Percentiles rank a stretch among this genome's conserved stretches.
These are phyloP conservation scores for Luffa acutangula DNA, from an alignment of 306 rosid species.

Conservation along the genomic window DNA sequence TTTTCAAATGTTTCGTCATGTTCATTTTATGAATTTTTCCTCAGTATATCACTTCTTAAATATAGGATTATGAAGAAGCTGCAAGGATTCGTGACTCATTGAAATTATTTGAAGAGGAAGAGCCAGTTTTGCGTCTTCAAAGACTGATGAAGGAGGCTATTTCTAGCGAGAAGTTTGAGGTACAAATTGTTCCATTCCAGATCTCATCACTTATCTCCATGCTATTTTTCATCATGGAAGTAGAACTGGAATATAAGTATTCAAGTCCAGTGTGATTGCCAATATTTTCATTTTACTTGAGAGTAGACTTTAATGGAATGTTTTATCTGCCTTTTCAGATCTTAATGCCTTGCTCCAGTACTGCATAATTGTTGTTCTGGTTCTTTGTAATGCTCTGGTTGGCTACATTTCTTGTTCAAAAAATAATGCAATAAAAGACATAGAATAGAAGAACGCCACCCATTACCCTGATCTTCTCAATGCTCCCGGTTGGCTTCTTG, in stretches of 20 bases:
- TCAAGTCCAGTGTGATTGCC: not conserved
- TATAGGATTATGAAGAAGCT: conserved; percentile 87
- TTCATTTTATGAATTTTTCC: not conserved
- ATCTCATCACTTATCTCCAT: not conserved
- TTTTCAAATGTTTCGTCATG: not conserved
- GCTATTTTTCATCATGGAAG: not conserved
- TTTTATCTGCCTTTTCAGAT: not conserved
- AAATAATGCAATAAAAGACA: not conserved
- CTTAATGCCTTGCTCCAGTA: not conserved
- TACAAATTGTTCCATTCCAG: conserved; percentile 9
- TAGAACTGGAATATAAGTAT: not conserved
- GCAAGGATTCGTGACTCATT: conserved; percentile 85
- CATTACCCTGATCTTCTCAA: no score
- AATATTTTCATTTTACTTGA: not conserved
- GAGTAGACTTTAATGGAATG: not conserved
- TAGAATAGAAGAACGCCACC: no score
- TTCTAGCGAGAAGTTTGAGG: conserved; percentile 72
- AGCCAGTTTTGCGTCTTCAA: conserved; percentile 69
- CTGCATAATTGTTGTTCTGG: not conserved
- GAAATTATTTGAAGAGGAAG: conserved; percentile 67
- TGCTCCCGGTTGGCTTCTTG: no score
- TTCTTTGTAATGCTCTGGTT: not conserved
- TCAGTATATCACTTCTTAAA: not conserved
- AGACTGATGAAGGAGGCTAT: conserved; percentile 63
- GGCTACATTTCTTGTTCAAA: not conserved